Percentiles rank a stretch among this genome's conserved stretches.
Evolutionary conservation across 164 flowering plant genomes (phyloP).

Genomic region (Berberis vulgaris): DNA sequence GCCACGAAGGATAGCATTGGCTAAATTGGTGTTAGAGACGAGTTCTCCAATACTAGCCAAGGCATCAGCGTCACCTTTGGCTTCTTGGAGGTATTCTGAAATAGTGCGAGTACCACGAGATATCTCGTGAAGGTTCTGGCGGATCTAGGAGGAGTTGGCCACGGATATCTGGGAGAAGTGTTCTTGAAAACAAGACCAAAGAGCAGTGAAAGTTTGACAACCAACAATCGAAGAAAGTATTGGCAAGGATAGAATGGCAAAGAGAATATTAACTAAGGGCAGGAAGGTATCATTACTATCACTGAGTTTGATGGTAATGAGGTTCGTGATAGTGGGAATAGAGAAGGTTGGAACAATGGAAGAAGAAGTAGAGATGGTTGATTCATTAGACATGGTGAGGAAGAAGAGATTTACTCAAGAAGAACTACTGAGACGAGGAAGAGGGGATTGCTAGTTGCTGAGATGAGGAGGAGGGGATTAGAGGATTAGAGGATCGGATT

Average conservation of each 20-base stretch:
- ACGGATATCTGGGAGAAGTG: constrained; percentile 1
- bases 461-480: too few relatives aligned
- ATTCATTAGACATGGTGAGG: too few relatives aligned
- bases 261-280: background rate
- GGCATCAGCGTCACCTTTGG: background rate
- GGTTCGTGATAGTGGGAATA: too few relatives aligned
- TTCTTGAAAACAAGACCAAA: background rate
- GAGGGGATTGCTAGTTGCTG: too few relatives aligned
- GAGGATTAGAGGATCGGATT: too few relatives aligned
- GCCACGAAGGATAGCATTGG: constrained; percentile 1
- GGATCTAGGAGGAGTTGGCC: background rate
- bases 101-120: constrained; percentile 1
- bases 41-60: background rate
- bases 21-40: background rate
- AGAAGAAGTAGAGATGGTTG: too few relatives aligned
- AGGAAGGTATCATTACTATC: too few relatives aligned
- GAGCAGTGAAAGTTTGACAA: background rate
- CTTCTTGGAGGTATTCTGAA: constrained; percentile 1
- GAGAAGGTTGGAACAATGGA: too few relatives aligned
- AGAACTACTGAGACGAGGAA: too few relatives aligned
- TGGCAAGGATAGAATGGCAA: background rate
- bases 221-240: background rate
- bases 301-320: too few relatives aligned
- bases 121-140: constrained; percentile 1
- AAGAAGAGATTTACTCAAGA: too few relatives aligned